These are phyloP conservation scores for Fusarium protoensiforme DNA, from an alignment of 2,329 filamentous ascomycete species.

Conservation along the genomic window DNA sequence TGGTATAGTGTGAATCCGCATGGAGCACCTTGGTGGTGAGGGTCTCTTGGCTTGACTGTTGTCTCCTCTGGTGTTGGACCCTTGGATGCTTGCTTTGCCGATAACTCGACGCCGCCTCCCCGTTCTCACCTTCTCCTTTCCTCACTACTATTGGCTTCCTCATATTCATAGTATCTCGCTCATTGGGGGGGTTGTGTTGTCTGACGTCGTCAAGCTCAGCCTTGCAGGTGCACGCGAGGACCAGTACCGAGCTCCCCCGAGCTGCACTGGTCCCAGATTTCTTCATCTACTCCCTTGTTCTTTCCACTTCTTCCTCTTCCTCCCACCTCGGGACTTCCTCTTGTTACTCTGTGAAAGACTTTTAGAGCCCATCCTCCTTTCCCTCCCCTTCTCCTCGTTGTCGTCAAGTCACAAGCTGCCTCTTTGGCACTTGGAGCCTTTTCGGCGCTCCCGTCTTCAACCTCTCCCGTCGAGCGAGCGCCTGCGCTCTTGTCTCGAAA, in stretches of 20 bases:
- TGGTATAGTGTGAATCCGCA: background rate
- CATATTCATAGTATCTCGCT: background rate
- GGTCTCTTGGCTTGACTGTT: background rate
- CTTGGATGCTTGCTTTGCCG: background rate
- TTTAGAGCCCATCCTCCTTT: background rate
- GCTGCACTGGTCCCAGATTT: background rate
- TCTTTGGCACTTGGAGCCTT: slow-evolving; percentile 2
- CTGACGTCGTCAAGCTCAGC: background rate
- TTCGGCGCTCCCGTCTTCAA: background rate
- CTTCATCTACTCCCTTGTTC: slow-evolving; percentile 2
- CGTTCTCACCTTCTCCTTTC: background rate
- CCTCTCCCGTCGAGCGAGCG: background rate
- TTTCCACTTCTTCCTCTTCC: background rate
- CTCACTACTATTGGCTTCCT: background rate
- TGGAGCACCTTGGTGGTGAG: slow-evolving; percentile 1
- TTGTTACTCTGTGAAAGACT: background rate
- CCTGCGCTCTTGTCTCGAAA: slow-evolving; percentile 1
- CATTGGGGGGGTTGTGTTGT: background rate
- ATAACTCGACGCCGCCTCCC: background rate
- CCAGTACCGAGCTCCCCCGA: background rate
- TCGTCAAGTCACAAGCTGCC: background rate
- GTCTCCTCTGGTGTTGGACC: background rate
- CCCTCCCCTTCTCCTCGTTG: background rate
- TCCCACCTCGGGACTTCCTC: background rate
- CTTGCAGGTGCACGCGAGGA: slow-evolving; percentile 4